These are phyloP conservation scores for Endocalyx cinctus DNA, from an alignment of 2,329 filamentous ascomycete species.

Conservation along the genomic window DNA sequence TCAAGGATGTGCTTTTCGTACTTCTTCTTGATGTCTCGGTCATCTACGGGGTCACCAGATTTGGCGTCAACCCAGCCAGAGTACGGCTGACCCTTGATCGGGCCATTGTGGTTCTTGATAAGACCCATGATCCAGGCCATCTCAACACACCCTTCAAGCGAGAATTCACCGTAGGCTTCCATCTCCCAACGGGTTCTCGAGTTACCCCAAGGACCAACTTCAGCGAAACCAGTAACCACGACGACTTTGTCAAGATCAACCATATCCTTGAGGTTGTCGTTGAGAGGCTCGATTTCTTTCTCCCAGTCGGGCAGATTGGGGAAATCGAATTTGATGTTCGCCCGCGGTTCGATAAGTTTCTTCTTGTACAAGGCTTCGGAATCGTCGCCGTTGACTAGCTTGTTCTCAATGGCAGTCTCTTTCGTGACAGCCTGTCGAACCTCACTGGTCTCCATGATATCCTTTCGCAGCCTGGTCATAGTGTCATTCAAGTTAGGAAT, in stretches of 20 bases:
- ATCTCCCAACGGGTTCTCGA: conserved; percentile 98
- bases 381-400: conserved; percentile 90
- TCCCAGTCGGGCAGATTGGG: conserved; percentile 89
- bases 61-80: conserved; percentile 96
- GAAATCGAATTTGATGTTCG: conserved; percentile 98
- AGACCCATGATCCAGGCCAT: conserved; percentile 99
- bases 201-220: conserved; percentile 97
- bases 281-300: conserved; percentile 81
- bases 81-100: conserved; percentile 93
- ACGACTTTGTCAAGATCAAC: conserved; percentile 98
- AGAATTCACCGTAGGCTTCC: conserved; percentile 96
- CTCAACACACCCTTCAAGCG: conserved; percentile 93
- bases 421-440: conserved; percentile 90
- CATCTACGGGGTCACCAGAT: conserved; percentile 89
- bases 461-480: conserved; percentile 89
- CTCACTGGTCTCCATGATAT: conserved; percentile 92
- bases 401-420: conserved; percentile 94
- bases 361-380: conserved; percentile 93
- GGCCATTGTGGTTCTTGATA: conserved; percentile 97
- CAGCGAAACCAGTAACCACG: conserved; percentile 93
- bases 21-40: conserved; percentile 96
- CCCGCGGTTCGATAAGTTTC: conserved; percentile 85
- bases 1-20: conserved; percentile 97
- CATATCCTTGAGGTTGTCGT: conserved; percentile 89
- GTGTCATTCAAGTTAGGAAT: conserved; percentile 91